A percentile compares a stretch with the other conserved stretches of the same genome.
These are phyloP conservation scores for Marasmius sp. DNA, from an alignment of 1,284 basidiomycete genomes.

Conservation along the genomic window DNA sequence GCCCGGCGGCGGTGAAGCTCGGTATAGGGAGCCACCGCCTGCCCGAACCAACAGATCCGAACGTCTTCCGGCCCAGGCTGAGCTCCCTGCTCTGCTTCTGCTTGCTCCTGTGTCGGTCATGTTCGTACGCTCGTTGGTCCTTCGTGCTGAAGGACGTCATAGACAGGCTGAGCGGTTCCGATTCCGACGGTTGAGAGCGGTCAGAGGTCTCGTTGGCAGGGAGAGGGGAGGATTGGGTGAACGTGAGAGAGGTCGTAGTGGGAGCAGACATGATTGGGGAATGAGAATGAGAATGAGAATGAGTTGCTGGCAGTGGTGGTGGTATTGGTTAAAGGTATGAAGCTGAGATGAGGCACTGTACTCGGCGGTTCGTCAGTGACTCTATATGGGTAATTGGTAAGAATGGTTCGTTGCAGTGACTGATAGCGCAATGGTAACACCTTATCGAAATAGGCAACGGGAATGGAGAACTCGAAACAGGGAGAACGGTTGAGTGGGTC, in stretches of 20 bases:
- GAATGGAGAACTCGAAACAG: too few species aligned
- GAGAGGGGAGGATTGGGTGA: not conserved
- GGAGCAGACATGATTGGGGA: too few species aligned
- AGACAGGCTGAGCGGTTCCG: conserved; percentile 1
- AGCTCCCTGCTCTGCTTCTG: conserved; percentile 44
- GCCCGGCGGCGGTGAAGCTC: not conserved
- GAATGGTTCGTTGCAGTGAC: too few species aligned
- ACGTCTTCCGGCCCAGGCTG: conserved; percentile 38
- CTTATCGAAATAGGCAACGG: too few species aligned
- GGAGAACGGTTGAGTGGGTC: too few species aligned
- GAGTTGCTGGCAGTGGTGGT: too few species aligned
- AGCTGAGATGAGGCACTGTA: too few species aligned
- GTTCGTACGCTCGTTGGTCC: conserved; percentile 46
- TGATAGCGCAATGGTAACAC: too few species aligned
- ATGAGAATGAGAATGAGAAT: too few species aligned
- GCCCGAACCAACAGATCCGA: conserved; percentile 16
- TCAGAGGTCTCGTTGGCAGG: not conserved
- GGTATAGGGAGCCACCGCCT: conserved; percentile 7
- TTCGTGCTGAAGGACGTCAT: conserved; percentile 26
- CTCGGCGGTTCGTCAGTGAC: too few species aligned
- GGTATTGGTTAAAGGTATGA: too few species aligned
- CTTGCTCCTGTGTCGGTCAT: conserved; percentile 40
- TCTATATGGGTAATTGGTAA: too few species aligned
- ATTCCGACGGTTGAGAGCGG: not conserved
- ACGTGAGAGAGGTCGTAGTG: not conserved